Conservation (phyloP, 2,329 filamentous ascomycete species). For the Cylindrodendrum hubeiense region DNA sequence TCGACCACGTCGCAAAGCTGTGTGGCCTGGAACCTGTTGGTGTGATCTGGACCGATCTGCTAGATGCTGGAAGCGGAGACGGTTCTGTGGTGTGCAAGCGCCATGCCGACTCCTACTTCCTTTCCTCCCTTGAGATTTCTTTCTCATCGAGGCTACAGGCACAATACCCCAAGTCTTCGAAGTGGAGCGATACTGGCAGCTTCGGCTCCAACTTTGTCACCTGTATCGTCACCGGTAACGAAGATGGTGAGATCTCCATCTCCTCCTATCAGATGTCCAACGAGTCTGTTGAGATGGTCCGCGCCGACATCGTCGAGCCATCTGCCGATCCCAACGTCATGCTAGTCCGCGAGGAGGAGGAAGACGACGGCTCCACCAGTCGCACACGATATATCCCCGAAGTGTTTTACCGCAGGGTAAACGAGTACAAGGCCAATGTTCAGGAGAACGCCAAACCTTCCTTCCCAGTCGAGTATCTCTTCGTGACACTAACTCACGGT, state of each 20-base stretch:
- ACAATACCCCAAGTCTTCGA: slow-evolving; percentile 88
- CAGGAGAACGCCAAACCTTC: slow-evolving; percentile 97
- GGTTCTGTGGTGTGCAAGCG: slow-evolving; percentile 94
- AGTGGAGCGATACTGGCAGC: slow-evolving; percentile 94
- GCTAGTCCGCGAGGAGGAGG: slow-evolving; percentile 93
- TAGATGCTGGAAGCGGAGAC: slow-evolving; percentile 84
- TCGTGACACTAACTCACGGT: slow-evolving; percentile 95
- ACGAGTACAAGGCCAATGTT: slow-evolving; percentile 96
- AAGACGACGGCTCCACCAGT: slow-evolving; percentile 77
- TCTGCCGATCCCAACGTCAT: slow-evolving; percentile 93
- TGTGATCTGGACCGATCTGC: slow-evolving; percentile 93
- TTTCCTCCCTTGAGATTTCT: slow-evolving; percentile 91
- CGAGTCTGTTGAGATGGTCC: slow-evolving; percentile 95
- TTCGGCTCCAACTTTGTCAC: slow-evolving; percentile 99
- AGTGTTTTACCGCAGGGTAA: slow-evolving; percentile 95
- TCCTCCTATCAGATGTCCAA: slow-evolving; percentile 96
- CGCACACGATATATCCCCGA: slow-evolving; percentile 93
- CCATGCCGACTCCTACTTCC: slow-evolving; percentile 93
- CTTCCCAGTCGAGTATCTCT: slow-evolving; percentile 96
- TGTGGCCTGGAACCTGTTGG: slow-evolving; percentile 92
- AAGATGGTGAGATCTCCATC: slow-evolving; percentile 87
- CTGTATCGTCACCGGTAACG: slow-evolving; percentile 94
- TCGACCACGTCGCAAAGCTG: slow-evolving; percentile 82
- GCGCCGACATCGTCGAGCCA: slow-evolving; percentile 93
- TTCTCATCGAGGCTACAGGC: slow-evolving; percentile 92